phyloP scores from a whole-genome alignment of 441 rosid species.

The Pelargonium citronellum region DNA sequence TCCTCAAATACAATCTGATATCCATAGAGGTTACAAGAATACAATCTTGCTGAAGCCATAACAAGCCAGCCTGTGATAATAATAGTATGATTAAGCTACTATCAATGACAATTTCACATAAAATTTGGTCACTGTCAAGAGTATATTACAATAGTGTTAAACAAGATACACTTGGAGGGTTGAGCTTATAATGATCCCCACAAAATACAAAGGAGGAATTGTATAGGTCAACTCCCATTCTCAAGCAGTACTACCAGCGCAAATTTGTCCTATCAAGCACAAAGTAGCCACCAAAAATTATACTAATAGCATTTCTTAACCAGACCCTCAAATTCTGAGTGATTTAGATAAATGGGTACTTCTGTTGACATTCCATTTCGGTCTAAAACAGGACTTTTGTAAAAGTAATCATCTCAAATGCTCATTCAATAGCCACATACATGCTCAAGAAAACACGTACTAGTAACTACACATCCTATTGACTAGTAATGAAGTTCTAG shows the following conservation, averaged over 20 bases:
- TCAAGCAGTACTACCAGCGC: not conserved
- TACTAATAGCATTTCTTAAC: not conserved
- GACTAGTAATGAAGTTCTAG: not conserved
- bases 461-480: not conserved
- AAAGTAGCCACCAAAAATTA: not conserved
- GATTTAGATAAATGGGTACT: not conserved
- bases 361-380: not conserved
- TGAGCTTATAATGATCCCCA: too few relatives aligned
- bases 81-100: not conserved
- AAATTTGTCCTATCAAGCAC: not conserved
- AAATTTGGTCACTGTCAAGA: not conserved
- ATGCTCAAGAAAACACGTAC: not conserved
- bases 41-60: not conserved
- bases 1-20: not conserved
- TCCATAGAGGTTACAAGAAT: not conserved
- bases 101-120: not conserved
- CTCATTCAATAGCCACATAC: not conserved
- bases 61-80: not conserved
- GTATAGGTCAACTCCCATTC: not conserved
- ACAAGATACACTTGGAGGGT: too few relatives aligned
- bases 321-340: not conserved
- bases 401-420: not conserved
- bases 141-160: not conserved
- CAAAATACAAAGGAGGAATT: too few relatives aligned
- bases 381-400: not conserved